Percentiles rank a stretch among this genome's conserved stretches.
phyloP scores from a whole-genome alignment of 2,329 filamentous ascomycete species.

The Trichocomaceae sp. region DNA sequence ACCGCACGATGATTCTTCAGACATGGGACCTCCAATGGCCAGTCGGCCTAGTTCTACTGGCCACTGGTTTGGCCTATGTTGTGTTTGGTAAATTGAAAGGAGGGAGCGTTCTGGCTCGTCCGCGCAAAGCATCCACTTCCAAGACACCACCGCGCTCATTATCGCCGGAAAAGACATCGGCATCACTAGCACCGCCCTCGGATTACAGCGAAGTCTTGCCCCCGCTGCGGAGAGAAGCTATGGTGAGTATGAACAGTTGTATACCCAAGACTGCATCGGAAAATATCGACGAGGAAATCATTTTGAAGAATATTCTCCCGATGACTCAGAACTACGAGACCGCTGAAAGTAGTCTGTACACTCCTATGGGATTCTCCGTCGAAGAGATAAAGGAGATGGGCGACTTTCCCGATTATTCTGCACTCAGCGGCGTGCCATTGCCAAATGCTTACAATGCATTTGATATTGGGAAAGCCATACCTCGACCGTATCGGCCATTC shows the following conservation, averaged over 20 bases:
- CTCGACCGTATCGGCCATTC: slow-evolving; percentile 74
- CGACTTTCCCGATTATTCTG: slow-evolving; percentile 72
- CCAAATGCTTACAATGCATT: slow-evolving; percentile 60
- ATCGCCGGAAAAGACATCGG: slow-evolving; percentile 39
- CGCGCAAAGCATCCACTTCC: slow-evolving; percentile 41
- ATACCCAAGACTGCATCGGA: slow-evolving; percentile 17
- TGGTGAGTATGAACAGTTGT: slow-evolving; percentile 29
- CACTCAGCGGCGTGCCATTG: slow-evolving; percentile 65
- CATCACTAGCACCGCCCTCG: slow-evolving; percentile 19
- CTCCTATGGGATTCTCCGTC: slow-evolving; percentile 63
- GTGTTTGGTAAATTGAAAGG: slow-evolving; percentile 23
- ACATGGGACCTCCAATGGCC: slow-evolving; percentile 16
- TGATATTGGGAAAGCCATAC: slow-evolving; percentile 59
- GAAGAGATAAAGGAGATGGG: slow-evolving; percentile 64
- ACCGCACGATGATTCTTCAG: slow-evolving; percentile 1
- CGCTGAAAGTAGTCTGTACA: slow-evolving; percentile 42
- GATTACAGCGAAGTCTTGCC: slow-evolving; percentile 47
- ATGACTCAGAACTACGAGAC: slow-evolving; percentile 36
- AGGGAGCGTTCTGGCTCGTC: slow-evolving; percentile 36
- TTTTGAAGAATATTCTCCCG: slow-evolving; percentile 32
- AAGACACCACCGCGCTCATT: slow-evolving; percentile 49
- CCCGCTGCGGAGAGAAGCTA: slow-evolving; percentile 45
- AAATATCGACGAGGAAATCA: slow-evolving; percentile 25
- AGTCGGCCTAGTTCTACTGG: slow-evolving; percentile 19
- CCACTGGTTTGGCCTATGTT: slow-evolving; percentile 22